Evolutionary conservation across 2,329 filamentous ascomycete species (phyloP).

Genomic region (Purpureocillium takamizusanense): DNA sequence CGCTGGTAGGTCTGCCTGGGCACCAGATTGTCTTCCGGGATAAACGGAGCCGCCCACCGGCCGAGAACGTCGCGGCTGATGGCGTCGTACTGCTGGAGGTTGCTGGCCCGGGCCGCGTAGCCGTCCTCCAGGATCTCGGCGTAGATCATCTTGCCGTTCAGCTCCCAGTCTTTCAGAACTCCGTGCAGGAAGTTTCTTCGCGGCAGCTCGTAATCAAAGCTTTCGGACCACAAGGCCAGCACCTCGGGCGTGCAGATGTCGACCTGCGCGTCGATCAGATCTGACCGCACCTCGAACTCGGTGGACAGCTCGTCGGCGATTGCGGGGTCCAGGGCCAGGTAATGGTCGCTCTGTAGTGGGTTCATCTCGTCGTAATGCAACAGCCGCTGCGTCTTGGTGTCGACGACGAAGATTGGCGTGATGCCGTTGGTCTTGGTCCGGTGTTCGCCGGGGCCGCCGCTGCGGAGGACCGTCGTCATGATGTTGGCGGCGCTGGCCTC

Average conservation of each 20-base stretch:
- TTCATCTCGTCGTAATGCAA: conserved; percentile 91
- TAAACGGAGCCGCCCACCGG: conserved; percentile 81
- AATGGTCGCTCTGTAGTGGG: conserved; percentile 54
- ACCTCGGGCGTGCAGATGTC: conserved; percentile 98
- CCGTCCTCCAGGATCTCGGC: conserved; percentile 74
- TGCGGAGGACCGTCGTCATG: conserved; percentile 89
- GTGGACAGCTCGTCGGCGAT: conserved; percentile 60
- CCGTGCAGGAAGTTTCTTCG: conserved; percentile 84
- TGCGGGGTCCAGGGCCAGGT: conserved; percentile 67
- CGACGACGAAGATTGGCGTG: conserved; percentile 78
- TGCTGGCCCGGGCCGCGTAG: conserved; percentile 80
- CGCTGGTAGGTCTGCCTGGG: conserved; percentile 68
- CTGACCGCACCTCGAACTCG: conserved; percentile 75
- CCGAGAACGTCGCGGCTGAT: conserved; percentile 80
- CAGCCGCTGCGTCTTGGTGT: conserved; percentile 70
- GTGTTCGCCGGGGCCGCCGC: conserved; percentile 61
- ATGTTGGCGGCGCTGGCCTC: conserved; percentile 86
- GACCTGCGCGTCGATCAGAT: conserved; percentile 88
- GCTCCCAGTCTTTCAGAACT: conserved; percentile 90
- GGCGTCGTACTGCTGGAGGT: conserved; percentile 81
- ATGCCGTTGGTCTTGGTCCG: conserved; percentile 68
- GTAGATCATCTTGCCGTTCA: conserved; percentile 96
- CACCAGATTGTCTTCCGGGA: conserved; percentile 80
- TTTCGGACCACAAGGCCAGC: conserved; percentile 90
- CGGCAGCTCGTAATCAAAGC: conserved; percentile 91